Evolutionary conservation across 371 early-diverging fungal species (phyloP), one percentile per base, ranked within the genome.

Genomic region (Lichtheimia corymbifera): DNA sequence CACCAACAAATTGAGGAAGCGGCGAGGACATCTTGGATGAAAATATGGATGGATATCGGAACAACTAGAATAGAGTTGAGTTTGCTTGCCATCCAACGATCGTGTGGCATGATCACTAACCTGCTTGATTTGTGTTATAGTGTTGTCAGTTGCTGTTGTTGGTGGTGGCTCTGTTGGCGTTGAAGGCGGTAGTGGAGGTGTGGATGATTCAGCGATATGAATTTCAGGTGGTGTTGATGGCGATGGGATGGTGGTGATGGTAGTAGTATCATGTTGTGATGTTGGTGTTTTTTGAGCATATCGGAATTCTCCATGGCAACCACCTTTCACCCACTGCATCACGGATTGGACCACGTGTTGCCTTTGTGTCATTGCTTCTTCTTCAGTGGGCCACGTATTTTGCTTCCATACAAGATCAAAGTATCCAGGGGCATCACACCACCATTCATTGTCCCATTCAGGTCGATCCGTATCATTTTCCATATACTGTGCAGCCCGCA

Each of bases 371-470:
- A 2, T 44, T 25, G 41, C 30, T 14, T 44, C 57, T 43, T 20
- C 3, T 27, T 35, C 11, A 22, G 5, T 22, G 2, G 28, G 45
- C 57, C 57, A 56, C 24, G 25, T 43, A 22, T 56, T 56, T 15
- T 25, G 5, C 2, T 13, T 25, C 20, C 17, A 24, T 18, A 61
- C 47, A 14, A 61, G 20, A 12, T 54, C 18, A 18, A n/a, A 53
- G 22, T 61, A 61, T 17, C 44, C 61, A 18, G 54, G 40, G 13
- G 49, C 53, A 20, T 45, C 28, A 4, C 17, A 53, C 62, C 62
- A 61, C 62, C 62, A 61, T 30, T 55, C 40, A 12, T 25, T 13
- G 12, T n/a, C 17, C 55, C 55, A 55, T 17, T 55, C 40, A n/a
- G 0, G 18, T n/a, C 11, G 22, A 14, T 45, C 5, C 7, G 47